These are phyloP conservation scores for Suhomyces sp. DNA, from an alignment of 805 yeast species.

Conservation along the genomic window DNA sequence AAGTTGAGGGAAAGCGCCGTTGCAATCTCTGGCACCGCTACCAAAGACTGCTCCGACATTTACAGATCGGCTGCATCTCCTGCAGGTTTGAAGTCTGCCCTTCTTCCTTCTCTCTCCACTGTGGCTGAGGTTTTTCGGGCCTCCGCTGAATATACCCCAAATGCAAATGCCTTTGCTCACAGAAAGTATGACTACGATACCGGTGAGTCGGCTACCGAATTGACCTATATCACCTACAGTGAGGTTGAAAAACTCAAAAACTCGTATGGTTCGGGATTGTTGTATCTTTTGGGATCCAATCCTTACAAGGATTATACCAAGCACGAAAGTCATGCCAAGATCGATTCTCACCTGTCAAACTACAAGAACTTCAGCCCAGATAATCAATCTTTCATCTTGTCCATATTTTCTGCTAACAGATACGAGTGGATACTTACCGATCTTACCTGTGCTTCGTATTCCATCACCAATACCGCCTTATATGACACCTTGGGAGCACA, in stretches of 20 bases:
- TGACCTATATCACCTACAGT: constrained; percentile 11
- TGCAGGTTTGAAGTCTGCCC: constrained; percentile 18
- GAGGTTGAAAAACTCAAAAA: constrained; percentile 15
- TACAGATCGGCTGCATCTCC: constrained; percentile 29
- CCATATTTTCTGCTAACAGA: constrained; percentile 34
- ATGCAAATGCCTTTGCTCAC: constrained; percentile 15
- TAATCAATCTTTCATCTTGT: constrained; percentile 29
- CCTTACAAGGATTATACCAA: constrained; percentile 16
- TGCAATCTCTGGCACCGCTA: constrained; percentile 16
- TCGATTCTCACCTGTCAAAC: constrained; percentile 15
- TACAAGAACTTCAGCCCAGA: constrained; percentile 14
- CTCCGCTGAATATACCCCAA: constrained; percentile 13
- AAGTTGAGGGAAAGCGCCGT: constrained; percentile 5
- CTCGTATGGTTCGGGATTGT: constrained; percentile 22
- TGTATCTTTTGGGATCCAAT: constrained; percentile 18
- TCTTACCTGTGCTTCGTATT: constrained; percentile 29
- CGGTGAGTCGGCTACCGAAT: constrained; percentile 7
- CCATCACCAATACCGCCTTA: constrained; percentile 38
- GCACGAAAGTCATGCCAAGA: constrained; percentile 20
- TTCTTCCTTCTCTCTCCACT: constrained; percentile 19
- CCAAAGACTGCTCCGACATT: constrained; percentile 26
- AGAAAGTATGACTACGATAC: constrained; percentile 19
- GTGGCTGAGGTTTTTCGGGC: constrained; percentile 15
- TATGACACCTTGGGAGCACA: constrained; percentile 41
- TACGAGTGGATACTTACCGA: constrained; percentile 39